A percentile compares a stretch with the other conserved stretches of the same genome.
Conservation (phyloP, 345 rosid species). For the Gossypium herbaceum region DNA sequence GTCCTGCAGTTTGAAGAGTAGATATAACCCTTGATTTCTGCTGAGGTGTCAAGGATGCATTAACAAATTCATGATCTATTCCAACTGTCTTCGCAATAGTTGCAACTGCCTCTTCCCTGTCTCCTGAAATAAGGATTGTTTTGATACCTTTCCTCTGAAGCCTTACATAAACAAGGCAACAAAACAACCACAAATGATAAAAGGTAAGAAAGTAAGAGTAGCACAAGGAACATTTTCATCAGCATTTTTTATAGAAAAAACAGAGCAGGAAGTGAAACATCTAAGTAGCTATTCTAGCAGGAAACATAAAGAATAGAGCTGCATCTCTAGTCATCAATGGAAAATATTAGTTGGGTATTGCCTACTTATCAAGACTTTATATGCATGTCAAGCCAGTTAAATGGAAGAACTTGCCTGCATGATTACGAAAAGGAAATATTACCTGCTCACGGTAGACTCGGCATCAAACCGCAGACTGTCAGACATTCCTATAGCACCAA, state of each 20-base stretch:
- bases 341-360: slow-evolving; percentile 4
- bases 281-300: not conserved
- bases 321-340: not conserved
- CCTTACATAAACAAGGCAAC: slow-evolving; percentile 34
- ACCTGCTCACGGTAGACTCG: slow-evolving; percentile 71
- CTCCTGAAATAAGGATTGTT: slow-evolving; percentile 82
- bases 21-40: slow-evolving; percentile 64
- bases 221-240: not conserved
- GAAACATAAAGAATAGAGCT: not conserved
- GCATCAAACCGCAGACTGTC: slow-evolving; percentile 82
- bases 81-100: slow-evolving; percentile 68
- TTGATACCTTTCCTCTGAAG: slow-evolving; percentile 79
- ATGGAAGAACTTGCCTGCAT: not conserved
- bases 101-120: slow-evolving; percentile 98
- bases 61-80: slow-evolving; percentile 49
- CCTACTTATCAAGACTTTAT: not conserved
- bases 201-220: not conserved
- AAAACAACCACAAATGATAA: slow-evolving; percentile 11
- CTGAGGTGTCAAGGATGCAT: slow-evolving; percentile 75
- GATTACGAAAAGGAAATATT: slow-evolving; percentile 14
- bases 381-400: not conserved
- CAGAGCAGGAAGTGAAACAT: not conserved
- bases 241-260: not conserved
- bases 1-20: slow-evolving; percentile 76
- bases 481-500: slow-evolving; percentile 84